These are phyloP conservation scores for Pseudevernia furfuracea DNA, from an alignment of 495 filamentous ascomycete species.

Conservation along the genomic window DNA sequence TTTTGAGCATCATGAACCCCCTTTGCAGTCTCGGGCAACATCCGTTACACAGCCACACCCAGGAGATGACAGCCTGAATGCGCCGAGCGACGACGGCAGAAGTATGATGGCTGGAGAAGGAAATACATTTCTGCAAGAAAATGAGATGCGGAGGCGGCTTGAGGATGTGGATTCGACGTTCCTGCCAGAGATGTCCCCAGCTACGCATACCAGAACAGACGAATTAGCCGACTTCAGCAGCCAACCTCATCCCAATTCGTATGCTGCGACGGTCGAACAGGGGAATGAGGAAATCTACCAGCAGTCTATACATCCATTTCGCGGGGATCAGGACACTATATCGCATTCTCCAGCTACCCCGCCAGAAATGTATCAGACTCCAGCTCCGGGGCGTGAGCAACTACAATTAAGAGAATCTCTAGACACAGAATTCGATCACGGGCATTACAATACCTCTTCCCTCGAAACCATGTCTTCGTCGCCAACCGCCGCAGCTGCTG, in stretches of 20 bases:
- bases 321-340: constrained; percentile 16
- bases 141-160: constrained; percentile 60
- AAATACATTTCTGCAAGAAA: constrained; percentile 52
- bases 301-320: not conserved
- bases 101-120: constrained; percentile 36
- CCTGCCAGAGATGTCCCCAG: constrained; percentile 45
- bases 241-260: not conserved
- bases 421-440: constrained; percentile 28
- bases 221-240: constrained; percentile 59
- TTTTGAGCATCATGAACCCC: not conserved
- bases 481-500: constrained; percentile 56
- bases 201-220: constrained; percentile 35
- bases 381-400: constrained; percentile 33
- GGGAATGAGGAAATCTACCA: not conserved
- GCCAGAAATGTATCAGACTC: constrained; percentile 41
- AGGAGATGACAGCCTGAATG: constrained; percentile 25
- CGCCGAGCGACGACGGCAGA: constrained; percentile 33
- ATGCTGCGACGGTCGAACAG: not conserved
- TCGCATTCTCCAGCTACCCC: constrained; percentile 37
- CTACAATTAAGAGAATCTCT: constrained; percentile 24
- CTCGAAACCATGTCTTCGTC: constrained; percentile 58
- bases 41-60: not conserved
- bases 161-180: constrained; percentile 89
- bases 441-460: constrained; percentile 43
- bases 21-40: constrained; percentile 1